phyloP scores from a whole-genome alignment of 73 alveolate species.

The Paraurostyla sp. region DNA sequence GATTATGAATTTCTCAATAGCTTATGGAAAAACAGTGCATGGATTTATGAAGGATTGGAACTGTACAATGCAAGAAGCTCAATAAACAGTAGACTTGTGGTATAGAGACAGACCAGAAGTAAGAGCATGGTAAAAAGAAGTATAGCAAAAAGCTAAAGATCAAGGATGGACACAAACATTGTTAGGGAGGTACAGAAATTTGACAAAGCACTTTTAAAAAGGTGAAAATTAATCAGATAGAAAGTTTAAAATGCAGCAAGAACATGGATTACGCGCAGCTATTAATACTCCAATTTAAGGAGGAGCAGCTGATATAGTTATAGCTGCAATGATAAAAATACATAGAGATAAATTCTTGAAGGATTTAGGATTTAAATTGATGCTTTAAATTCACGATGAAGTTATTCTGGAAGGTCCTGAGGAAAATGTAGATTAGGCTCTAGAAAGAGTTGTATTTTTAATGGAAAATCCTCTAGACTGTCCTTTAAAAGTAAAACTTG shows the following conservation, averaged over 20 bases:
- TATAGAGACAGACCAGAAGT: constrained; percentile 93
- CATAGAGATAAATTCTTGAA: constrained; percentile 42
- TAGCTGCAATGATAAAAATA: constrained; percentile 94
- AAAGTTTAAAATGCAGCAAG: constrained; percentile 48
- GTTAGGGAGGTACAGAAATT: constrained; percentile 88
- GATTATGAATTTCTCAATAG: constrained; percentile 94
- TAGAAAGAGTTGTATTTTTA: constrained; percentile 68
- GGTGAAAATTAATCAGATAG: constrained; percentile 4
- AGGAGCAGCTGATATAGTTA: constrained; percentile 98
- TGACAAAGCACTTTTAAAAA: constrained; percentile 69
- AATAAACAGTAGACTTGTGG: constrained; percentile 88
- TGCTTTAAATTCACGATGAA: constrained; percentile 96
- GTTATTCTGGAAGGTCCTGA: constrained; percentile 96
- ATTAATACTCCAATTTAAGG: constrained; percentile 96
- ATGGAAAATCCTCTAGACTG: constrained; percentile 90
- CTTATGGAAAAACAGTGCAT: constrained; percentile 95
- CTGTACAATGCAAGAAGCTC: constrained; percentile 88
- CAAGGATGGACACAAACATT: constrained; percentile 83
- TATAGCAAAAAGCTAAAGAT: constrained; percentile 69
- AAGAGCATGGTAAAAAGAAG: constrained; percentile 83
- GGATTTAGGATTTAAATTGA: constrained; percentile 68
- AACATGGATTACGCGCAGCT: constrained; percentile 90
- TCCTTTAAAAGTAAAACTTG: constrained; percentile 76
- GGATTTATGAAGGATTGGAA: constrained; percentile 95
- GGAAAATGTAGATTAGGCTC: constrained; percentile 82